These are phyloP conservation scores for Pseudozyma thailandica DNA, from an alignment of 1,284 basidiomycete genomes.

Conservation along the genomic window DNA sequence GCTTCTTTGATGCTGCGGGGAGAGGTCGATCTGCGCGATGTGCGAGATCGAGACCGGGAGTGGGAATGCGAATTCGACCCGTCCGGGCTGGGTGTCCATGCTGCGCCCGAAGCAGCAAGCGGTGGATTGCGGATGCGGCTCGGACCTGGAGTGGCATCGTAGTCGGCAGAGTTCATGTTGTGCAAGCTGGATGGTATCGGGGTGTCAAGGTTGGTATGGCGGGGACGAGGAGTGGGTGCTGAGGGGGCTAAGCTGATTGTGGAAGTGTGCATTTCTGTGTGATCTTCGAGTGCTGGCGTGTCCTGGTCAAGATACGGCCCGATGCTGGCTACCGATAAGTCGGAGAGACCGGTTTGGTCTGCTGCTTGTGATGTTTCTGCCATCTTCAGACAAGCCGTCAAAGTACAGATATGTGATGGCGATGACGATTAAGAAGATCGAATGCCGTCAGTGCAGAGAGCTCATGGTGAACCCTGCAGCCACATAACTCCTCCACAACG, in stretches of 20 bases:
- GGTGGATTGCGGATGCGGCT: background rate
- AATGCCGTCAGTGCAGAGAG: constrained; percentile 6
- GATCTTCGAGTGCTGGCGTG: constrained; percentile 7
- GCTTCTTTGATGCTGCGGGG: background rate
- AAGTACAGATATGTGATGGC: background rate
- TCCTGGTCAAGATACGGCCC: constrained; percentile 7
- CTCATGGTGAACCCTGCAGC: constrained; percentile 35
- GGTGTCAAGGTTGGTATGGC: background rate
- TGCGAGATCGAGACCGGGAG: constrained; percentile 11
- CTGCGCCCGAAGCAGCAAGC: background rate
- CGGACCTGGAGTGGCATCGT: constrained; percentile 9
- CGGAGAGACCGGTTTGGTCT: constrained; percentile 38
- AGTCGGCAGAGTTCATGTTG: background rate
- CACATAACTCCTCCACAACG: constrained; percentile 7
- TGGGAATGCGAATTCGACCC: constrained; percentile 20
- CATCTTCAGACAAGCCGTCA: background rate
- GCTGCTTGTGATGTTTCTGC: constrained; percentile 20
- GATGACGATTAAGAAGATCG: background rate
- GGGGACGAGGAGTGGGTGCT: background rate
- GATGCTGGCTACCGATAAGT: constrained; percentile 26
- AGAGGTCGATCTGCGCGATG: background rate
- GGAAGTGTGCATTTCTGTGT: background rate
- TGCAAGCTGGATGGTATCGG: background rate
- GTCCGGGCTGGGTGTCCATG: constrained; percentile 41
- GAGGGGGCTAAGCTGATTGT: background rate